Evolutionary conservation across 192 early-diverging fungal genomes (phyloP).

Genomic region (Obelidium mucronatum): DNA sequence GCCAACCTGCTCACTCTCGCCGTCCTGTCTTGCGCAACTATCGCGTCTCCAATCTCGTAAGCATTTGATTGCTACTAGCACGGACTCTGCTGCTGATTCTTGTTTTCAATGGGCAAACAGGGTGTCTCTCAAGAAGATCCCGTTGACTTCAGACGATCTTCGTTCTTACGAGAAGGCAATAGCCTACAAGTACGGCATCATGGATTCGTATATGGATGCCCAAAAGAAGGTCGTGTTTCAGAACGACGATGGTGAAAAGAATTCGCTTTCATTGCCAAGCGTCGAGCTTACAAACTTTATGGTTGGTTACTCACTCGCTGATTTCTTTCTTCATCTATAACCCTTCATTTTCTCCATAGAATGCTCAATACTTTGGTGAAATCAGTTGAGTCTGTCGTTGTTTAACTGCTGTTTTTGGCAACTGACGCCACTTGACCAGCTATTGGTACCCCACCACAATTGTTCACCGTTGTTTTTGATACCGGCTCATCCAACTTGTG

Average conservation of each 20-base stretch:
- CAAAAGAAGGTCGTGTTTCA: constrained; percentile 21
- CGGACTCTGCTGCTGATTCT: no score
- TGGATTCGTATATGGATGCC: constrained; percentile 2
- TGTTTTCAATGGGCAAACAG: no score
- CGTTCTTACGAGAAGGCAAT: neutral
- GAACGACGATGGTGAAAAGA: neutral
- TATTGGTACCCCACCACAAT: constrained; percentile 79
- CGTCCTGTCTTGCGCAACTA: no score
- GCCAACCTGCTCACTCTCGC: no score
- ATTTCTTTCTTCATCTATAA: constrained; percentile 73
- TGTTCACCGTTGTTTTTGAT: constrained; percentile 92
- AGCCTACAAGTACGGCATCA: constrained; percentile 10
- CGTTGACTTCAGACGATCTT: constrained; percentile 2
- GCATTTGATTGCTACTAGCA: no score
- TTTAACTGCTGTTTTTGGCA: neutral
- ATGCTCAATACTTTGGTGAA: constrained; percentile 96
- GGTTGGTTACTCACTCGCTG: constrained; percentile 30
- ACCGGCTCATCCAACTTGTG: constrained; percentile 92
- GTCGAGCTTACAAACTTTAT: constrained; percentile 34
- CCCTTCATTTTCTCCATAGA: constrained; percentile 50
- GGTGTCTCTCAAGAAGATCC: constrained; percentile 12
- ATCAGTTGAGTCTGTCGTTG: constrained; percentile 68
- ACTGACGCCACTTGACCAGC: constrained; percentile 5
- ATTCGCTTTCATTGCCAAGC: constrained; percentile 13
- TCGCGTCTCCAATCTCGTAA: no score